Percentiles rank a stretch among this genome's conserved stretches.
Conservation (phyloP, 495 filamentous ascomycete species). For the Talaromyces ruber region DNA sequence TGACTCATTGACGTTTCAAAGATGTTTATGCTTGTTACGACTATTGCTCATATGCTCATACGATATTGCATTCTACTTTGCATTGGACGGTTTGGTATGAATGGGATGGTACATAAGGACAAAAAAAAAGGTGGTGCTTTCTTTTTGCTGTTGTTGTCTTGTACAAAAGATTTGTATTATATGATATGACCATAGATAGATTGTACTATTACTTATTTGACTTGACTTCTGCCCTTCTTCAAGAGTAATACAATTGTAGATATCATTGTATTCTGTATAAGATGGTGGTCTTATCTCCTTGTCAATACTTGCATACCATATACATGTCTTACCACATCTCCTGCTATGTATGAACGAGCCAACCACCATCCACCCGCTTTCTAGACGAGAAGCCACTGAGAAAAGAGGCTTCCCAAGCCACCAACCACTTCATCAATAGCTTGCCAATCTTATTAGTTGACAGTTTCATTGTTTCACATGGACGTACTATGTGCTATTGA, state of each 20-base stretch:
- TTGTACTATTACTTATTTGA: not conserved
- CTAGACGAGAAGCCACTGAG: too few relatives aligned
- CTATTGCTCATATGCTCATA: not conserved
- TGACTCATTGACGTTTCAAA: not conserved
- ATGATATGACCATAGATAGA: not conserved
- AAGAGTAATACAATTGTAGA: too few relatives aligned
- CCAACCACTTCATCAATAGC: too few relatives aligned
- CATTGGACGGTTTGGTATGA: not conserved
- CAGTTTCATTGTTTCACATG: not conserved
- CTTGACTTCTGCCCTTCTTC: too few relatives aligned
- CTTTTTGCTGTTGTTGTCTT: not conserved
- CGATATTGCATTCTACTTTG: not conserved
- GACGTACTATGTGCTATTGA: not conserved
- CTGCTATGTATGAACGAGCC: too few relatives aligned
- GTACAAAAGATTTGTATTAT: slow-evolving; percentile 1
- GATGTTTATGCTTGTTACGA: not conserved
- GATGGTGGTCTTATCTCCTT: too few relatives aligned
- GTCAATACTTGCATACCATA: not conserved
- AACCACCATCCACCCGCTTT: not conserved
- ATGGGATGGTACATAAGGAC: not conserved
- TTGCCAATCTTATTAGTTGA: too few relatives aligned
- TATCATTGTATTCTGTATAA: too few relatives aligned
- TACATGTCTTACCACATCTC: not conserved
- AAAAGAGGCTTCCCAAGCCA: too few relatives aligned
- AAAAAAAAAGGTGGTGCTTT: not conserved